A percentile compares a stretch with the other conserved stretches of the same genome.
These are phyloP conservation scores for Albophoma yamanashiensis DNA, from an alignment of 2,329 filamentous ascomycete species.

Conservation along the genomic window DNA sequence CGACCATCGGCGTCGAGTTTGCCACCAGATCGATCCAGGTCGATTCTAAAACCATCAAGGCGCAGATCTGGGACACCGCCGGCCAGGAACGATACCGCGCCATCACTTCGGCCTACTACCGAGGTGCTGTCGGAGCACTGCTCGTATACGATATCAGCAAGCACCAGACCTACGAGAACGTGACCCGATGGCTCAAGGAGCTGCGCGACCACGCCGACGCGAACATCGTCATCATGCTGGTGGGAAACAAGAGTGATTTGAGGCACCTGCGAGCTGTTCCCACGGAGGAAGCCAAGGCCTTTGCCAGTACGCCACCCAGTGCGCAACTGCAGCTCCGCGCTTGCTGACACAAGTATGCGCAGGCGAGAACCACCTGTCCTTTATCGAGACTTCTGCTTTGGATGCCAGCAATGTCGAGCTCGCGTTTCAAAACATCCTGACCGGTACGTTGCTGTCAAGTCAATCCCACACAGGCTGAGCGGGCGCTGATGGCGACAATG, in stretches of 20 bases:
- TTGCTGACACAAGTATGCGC: slow-evolving; percentile 7
- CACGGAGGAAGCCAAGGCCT: slow-evolving; percentile 94
- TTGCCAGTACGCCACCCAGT: slow-evolving; percentile 59
- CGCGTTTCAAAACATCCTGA: slow-evolving; percentile 98
- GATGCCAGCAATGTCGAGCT: slow-evolving; percentile 99
- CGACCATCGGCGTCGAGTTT: slow-evolving; percentile 98
- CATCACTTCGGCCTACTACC: slow-evolving; percentile 98
- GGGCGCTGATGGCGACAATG: slow-evolving; percentile 2
- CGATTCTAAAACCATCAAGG: slow-evolving; percentile 99
- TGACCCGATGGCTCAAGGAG: slow-evolving; percentile 98
- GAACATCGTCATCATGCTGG: slow-evolving; percentile 99
- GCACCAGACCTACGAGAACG: slow-evolving; percentile 98
- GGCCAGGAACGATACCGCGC: slow-evolving; percentile 98
- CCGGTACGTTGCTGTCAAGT: slow-evolving; percentile 50
- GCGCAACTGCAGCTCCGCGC: neutral
- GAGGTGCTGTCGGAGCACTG: slow-evolving; percentile 90
- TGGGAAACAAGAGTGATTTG: slow-evolving; percentile 99
- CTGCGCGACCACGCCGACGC: slow-evolving; percentile 94
- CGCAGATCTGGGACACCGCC: slow-evolving; percentile 99
- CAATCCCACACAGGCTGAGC: neutral
- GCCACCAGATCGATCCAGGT: slow-evolving; percentile 98
- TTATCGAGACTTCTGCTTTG: slow-evolving; percentile 97
- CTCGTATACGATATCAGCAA: slow-evolving; percentile 99
- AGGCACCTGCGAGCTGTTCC: slow-evolving; percentile 93
- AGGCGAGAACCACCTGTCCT: slow-evolving; percentile 97